Evolutionary conservation across 169 alveolate species (phyloP), one percentile per base, ranked within the genome.

Genomic region (Plasmodium inui): DNA sequence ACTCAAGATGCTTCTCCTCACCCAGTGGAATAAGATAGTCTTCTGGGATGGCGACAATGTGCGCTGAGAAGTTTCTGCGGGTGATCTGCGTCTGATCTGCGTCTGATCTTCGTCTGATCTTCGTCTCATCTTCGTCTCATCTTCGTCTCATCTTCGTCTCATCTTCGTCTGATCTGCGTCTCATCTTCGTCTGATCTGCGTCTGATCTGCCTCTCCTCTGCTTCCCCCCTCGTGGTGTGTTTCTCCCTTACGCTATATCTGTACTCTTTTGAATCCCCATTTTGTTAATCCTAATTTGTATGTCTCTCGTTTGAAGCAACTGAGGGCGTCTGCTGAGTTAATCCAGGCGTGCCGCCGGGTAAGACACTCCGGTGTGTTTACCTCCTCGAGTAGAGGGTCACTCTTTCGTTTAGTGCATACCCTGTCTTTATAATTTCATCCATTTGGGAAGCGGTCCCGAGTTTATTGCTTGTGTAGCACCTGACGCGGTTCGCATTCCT

Each of bases 21-120:
- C 94, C 9, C 70, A 61, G 4, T 88, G 94, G 94, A 41, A 61
- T 37, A 30, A 78, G 70, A 88, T 88, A 0, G 22, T 88, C n/a
- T 37, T 88, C 19, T 88, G 94, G 94, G 94, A 88, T 19, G 82
- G 72, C 3, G 84, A 74, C 22, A 85, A 76, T n/a, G 67, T 85
- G 12, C n/a, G 74, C n/a, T 46, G 57, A 46, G 57, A 1, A n/a
- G n/a, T n/a, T n/a, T n/a, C n/a, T n/a, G n/a, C n/a, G n/a, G n/a
- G n/a, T n/a, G n/a, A n/a, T n/a, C n/a, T n/a, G n/a, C n/a, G n/a
- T n/a, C n/a, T n/a, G n/a, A n/a, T n/a, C n/a, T n/a, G n/a, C n/a
- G n/a, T n/a, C n/a, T n/a, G n/a, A n/a, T n/a, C n/a, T n/a, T n/a
- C n/a, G n/a, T n/a, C n/a, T n/a, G n/a, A n/a, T n/a, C n/a, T n/a